Evolutionary conservation across 164 flowering plant species (phyloP).

Genomic region (Paratinospora sagittata): DNA sequence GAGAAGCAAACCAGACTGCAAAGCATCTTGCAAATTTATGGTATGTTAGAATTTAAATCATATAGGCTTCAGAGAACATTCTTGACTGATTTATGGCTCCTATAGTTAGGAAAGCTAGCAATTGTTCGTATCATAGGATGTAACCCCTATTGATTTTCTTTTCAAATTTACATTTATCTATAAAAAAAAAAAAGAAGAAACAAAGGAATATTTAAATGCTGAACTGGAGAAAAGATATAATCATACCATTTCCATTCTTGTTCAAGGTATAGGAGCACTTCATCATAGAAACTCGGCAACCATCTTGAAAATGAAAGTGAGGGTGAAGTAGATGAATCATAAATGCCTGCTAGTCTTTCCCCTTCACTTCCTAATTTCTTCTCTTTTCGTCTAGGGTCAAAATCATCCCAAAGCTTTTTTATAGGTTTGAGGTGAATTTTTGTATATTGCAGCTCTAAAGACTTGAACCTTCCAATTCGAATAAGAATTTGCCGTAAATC

Average conservation of each 20-base stretch:
- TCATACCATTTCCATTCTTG: constrained; percentile 99
- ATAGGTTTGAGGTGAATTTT: constrained; percentile 84
- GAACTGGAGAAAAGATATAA: not conserved
- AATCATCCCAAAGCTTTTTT: constrained; percentile 86
- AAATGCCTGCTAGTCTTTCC: constrained; percentile 42
- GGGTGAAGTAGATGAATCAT: constrained; percentile 35
- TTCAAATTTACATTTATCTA: not conserved
- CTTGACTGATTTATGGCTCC: too few relatives aligned
- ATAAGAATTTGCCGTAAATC: constrained; percentile 79
- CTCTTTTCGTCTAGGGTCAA: constrained; percentile 52
- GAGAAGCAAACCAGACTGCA: not conserved
- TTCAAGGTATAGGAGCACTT: constrained; percentile 88
- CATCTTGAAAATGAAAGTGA: constrained; percentile 63
- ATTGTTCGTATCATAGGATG: too few relatives aligned
- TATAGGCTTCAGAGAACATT: not conserved
- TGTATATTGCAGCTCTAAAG: constrained; percentile 70
- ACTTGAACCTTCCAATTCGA: constrained; percentile 89
- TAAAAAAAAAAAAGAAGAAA: not conserved
- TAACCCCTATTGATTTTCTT: too few relatives aligned
- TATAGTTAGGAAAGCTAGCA: too few relatives aligned
- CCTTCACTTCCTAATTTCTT: constrained; percentile 46
- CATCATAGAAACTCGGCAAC: constrained; percentile 94
- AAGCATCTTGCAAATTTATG: not conserved
- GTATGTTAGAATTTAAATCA: not conserved
- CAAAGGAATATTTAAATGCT: not conserved